Evolutionary conservation across 2,329 filamentous ascomycete genomes (phyloP).

Genomic region (Stenocarpella maydis): DNA sequence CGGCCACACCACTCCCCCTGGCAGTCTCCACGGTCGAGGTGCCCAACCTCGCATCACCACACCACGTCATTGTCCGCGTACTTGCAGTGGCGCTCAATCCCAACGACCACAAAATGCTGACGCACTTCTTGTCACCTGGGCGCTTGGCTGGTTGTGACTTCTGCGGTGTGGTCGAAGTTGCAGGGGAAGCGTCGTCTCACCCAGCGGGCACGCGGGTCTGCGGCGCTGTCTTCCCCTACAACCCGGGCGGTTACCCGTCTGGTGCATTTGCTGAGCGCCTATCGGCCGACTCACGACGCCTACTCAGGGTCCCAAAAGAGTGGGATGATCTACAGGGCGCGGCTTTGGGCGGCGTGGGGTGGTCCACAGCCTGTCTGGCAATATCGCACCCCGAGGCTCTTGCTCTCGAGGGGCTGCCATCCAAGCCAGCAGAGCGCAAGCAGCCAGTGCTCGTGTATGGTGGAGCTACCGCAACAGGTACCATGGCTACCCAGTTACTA

Average conservation of each 20-base stretch:
- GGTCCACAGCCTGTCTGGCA: conserved; percentile 7
- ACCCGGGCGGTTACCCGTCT: background rate
- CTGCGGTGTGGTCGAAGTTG: conserved; percentile 39
- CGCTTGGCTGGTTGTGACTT: conserved; percentile 43
- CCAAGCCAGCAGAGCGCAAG: background rate
- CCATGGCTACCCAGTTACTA: conserved; percentile 16
- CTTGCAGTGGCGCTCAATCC: conserved; percentile 44
- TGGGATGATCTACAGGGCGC: conserved; percentile 10
- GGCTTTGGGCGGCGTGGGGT: conserved; percentile 5
- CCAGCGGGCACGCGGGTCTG: conserved; percentile 35
- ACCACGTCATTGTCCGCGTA: conserved; percentile 18
- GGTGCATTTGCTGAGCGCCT: conserved; percentile 22
- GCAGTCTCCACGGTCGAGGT: no score
- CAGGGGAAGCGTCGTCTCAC: conserved; percentile 23
- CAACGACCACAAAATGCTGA: conserved; percentile 43
- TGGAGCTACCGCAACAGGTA: conserved; percentile 5
- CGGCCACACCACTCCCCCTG: no score
- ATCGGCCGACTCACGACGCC: background rate
- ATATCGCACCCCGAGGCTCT: conserved; percentile 6
- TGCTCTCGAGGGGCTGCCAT: background rate
- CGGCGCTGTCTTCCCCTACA: conserved; percentile 34
- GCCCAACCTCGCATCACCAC: background rate
- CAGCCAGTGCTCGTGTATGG: conserved; percentile 14
- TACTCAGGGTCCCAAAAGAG: conserved; percentile 1
- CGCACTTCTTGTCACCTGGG: conserved; percentile 37